These are phyloP conservation scores for Lachnellula willkommii DNA, from an alignment of 2,329 filamentous ascomycete species.

Conservation along the genomic window DNA sequence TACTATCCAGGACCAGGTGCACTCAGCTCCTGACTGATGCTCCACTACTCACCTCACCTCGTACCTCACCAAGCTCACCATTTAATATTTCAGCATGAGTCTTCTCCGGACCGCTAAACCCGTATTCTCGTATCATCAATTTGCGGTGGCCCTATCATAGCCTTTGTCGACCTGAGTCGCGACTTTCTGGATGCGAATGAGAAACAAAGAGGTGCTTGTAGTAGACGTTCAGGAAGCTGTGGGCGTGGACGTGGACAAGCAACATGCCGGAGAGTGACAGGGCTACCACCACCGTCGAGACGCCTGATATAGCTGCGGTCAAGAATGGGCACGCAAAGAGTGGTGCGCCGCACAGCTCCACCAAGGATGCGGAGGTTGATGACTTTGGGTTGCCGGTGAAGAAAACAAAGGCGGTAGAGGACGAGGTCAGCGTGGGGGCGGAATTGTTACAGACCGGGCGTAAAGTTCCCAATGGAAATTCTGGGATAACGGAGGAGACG, in stretches of 20 bases:
- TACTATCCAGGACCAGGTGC: not conserved
- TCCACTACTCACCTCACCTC: not conserved
- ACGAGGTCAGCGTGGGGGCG: slow-evolving; percentile 6
- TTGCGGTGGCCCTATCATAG: not conserved
- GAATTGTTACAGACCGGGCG: not conserved
- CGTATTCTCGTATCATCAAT: not conserved
- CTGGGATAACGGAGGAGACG: not conserved
- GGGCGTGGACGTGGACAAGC: slow-evolving; percentile 18
- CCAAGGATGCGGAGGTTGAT: slow-evolving; percentile 46
- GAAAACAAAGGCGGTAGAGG: slow-evolving; percentile 35
- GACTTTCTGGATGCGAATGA: not conserved
- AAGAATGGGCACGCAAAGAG: slow-evolving; percentile 14
- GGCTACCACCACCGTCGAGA: slow-evolving; percentile 14
- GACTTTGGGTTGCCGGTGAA: slow-evolving; percentile 66
- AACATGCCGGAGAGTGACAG: slow-evolving; percentile 29
- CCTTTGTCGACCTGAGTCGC: not conserved
- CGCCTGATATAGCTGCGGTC: slow-evolving; percentile 10
- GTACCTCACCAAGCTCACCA: not conserved
- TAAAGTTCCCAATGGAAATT: slow-evolving; percentile 13
- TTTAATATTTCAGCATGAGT: slow-evolving; percentile 14
- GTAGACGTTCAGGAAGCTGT: not conserved
- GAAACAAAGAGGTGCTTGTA: not conserved
- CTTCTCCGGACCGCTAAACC: slow-evolving; percentile 12
- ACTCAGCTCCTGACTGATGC: not conserved
- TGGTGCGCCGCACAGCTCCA: slow-evolving; percentile 10